phyloP scores from a whole-genome alignment of 2,329 filamentous ascomycete species.

The Cadophora sp. region DNA sequence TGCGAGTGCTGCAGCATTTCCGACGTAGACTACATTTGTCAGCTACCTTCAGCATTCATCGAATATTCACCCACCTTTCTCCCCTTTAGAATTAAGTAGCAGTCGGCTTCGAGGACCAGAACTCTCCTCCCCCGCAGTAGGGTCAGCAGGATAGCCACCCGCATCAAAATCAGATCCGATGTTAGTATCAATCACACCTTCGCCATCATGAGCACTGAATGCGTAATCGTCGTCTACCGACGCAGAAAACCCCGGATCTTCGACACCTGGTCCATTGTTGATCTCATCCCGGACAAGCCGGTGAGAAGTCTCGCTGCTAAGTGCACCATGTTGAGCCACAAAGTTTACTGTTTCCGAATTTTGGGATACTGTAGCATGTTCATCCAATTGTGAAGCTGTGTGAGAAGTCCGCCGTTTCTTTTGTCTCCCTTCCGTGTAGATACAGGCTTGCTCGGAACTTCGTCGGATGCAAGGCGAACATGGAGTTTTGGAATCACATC shows the following conservation, averaged over 20 bases:
- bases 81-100: conserved; percentile 14
- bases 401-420: conserved; percentile 1
- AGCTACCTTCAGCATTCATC: not conserved
- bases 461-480: conserved; percentile 8
- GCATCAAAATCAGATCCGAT: not conserved
- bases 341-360: not conserved
- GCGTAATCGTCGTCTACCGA: not conserved
- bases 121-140: not conserved
- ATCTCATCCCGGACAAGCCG: not conserved
- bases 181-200: not conserved
- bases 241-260: not conserved
- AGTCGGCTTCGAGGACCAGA: conserved; percentile 9
- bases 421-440: conserved; percentile 1
- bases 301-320: not conserved
- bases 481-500: conserved; percentile 10
- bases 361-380: not conserved
- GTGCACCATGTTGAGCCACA: not conserved
- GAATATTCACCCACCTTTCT: not conserved
- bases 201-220: not conserved
- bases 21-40: conserved; percentile 2
- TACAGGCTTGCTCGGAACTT: not conserved
- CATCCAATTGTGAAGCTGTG: not conserved
- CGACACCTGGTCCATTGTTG: not conserved
- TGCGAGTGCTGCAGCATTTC: conserved; percentile 13
- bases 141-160: not conserved